Conservation (phyloP, 306 rosid genomes). For the Albizia julibrissin region DNA sequence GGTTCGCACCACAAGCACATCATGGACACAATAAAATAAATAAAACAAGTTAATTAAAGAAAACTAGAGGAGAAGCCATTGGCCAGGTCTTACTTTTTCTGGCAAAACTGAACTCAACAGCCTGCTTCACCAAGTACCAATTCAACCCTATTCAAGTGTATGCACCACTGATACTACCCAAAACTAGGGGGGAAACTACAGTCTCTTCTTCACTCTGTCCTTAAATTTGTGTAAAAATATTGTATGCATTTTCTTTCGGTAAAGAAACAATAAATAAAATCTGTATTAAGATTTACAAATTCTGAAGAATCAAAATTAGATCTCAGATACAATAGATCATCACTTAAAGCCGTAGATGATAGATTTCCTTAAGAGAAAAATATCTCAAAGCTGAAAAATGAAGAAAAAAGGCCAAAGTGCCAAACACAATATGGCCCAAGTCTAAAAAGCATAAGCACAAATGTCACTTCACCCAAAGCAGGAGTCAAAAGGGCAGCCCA, state of each 20-base stretch:
- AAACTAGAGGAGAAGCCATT: not conserved
- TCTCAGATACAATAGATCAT: not conserved
- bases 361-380: not conserved
- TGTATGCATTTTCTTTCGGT: not conserved
- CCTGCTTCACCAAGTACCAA: not conserved
- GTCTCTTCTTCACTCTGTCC: not conserved
- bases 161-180: not conserved
- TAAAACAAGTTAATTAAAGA: constrained; percentile 3
- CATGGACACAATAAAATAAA: not conserved
- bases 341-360: not conserved
- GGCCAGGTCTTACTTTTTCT: not conserved
- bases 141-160: not conserved
- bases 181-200: not conserved
- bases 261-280: not conserved
- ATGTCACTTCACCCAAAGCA: not conserved
- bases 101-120: not conserved
- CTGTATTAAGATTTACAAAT: not conserved
- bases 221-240: not conserved
- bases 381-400: not conserved
- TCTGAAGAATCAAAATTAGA: not conserved
- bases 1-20: too few relatives aligned
- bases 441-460: not conserved
- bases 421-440: not conserved
- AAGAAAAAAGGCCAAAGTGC: not conserved
- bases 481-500: not conserved